Base-by-base conservation (phyloP, 2,329 filamentous ascomycete genomes). In the Ophiostoma novo-ulmi region DNA sequence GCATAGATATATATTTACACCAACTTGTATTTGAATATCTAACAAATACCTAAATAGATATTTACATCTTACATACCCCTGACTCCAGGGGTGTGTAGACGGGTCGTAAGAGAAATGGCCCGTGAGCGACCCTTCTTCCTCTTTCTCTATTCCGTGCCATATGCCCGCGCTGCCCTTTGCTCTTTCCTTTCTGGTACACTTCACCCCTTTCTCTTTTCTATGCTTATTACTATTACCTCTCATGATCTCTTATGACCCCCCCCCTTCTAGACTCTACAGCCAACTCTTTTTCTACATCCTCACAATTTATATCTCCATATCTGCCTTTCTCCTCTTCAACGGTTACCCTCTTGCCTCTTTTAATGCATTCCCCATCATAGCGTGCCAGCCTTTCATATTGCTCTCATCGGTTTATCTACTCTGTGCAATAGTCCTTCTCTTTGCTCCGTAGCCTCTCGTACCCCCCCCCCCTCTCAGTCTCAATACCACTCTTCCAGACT, bases 311-410 rank as follows among this genome's bases (percentile, higher is more conserved):
- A 58, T 63, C 58, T 63, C 22, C 58, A 63, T 63, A 14, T 35
- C 26, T 63, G 22, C 58, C 26, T 63, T 63, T 63, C 14, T 65
- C 63, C 63, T 38, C 63, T 65, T 65, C 63, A 65, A 65, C 63
- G 63, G 63, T 11, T 31, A n/a, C 35, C 35, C 63, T 65, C 63
- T 39, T 64, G 44, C 17, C 44, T 48, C 17, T 48, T 48, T 26
- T 11, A 64, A 35, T 38, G 61, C 61, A 61, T 26, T 61, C 22
- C 55, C 22, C 22, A 61, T 26, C 22, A 35, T 64, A 35, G 26
- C 35, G 36, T 38, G n/a, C 35, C 35, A 20, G 66, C 66, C 66
- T 52, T 52, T 39, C 66, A n/a, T 64, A 13, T 38, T 38, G 61
- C 61, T 64, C 61, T 26, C 52, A 31, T 58, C n/a, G 2, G 48